Conservation (phyloP, 148 eudicot species). For the Dysphania ambrosioides region DNA sequence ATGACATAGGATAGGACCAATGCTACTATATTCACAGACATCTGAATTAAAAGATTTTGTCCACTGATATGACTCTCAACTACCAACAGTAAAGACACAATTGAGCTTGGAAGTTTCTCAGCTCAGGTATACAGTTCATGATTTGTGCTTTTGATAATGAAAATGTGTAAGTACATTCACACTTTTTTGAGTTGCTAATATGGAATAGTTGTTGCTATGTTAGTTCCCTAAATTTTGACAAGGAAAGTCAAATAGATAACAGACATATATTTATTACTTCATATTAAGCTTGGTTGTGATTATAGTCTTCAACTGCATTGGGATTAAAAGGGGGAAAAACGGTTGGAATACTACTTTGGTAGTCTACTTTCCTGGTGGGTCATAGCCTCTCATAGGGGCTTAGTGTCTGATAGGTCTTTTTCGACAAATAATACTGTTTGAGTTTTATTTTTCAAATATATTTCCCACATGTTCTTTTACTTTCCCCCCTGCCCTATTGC, state of each 20-base stretch:
- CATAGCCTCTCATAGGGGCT: background rate
- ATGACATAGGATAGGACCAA: background rate
- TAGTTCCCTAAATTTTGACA: too few species aligned
- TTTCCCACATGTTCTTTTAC: too few species aligned
- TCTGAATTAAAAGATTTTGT: slow-evolving; percentile 1
- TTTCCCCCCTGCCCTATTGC: too few species aligned
- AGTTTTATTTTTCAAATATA: background rate
- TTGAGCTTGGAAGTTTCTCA: background rate
- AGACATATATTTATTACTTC: background rate
- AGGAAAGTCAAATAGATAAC: background rate
- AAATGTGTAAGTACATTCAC: background rate
- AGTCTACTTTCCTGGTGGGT: background rate
- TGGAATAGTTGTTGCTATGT: too few species aligned
- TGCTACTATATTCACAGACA: background rate
- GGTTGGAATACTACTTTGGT: background rate
- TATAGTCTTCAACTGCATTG: background rate
- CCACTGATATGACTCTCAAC: slow-evolving; percentile 16
- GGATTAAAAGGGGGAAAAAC: background rate
- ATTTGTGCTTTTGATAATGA: background rate
- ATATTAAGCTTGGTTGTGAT: background rate
- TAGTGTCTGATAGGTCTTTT: background rate
- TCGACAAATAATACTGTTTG: background rate
- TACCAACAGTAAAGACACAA: background rate
- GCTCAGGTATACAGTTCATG: background rate
- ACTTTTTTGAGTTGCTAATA: background rate